phyloP scores from a whole-genome alignment of 495 filamentous ascomycete genomes.

The Neurospora pannonica region DNA sequence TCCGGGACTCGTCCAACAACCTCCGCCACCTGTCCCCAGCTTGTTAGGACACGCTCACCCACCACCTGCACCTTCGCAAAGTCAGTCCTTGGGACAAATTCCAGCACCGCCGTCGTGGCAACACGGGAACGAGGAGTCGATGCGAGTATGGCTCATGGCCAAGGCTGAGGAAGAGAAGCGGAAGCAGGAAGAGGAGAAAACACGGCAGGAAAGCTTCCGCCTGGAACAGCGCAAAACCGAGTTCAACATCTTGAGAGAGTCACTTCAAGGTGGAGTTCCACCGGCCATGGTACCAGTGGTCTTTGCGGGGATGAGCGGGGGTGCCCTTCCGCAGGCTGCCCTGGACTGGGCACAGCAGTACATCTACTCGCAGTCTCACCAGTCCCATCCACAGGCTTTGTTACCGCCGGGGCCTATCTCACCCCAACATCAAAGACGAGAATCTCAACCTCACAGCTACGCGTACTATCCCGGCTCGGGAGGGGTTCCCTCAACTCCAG shows the following conservation, averaged over 20 bases:
- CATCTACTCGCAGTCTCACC: slow-evolving; percentile 42
- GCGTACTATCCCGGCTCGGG: slow-evolving; percentile 33
- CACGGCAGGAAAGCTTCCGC: slow-evolving; percentile 63
- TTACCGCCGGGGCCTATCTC: slow-evolving; percentile 40
- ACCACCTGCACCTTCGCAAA: slow-evolving; percentile 29
- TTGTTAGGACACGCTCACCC: slow-evolving; percentile 25
- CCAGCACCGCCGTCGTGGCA: slow-evolving; percentile 64
- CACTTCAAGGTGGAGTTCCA: slow-evolving; percentile 70
- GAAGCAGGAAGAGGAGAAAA: slow-evolving; percentile 82
- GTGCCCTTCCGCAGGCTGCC: slow-evolving; percentile 41
- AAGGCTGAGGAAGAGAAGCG: slow-evolving; percentile 84
- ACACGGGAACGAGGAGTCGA: slow-evolving; percentile 67
- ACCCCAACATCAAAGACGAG: slow-evolving; percentile 33
- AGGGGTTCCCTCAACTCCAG: slow-evolving; percentile 36
- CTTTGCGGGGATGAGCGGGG: slow-evolving; percentile 73
- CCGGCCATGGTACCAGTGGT: slow-evolving; percentile 82
- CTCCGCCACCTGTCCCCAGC: slow-evolving; percentile 18
- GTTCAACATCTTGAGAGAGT: slow-evolving; percentile 73
- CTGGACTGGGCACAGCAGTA: slow-evolving; percentile 73
- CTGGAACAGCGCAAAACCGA: slow-evolving; percentile 76
- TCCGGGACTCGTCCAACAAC: slow-evolving; percentile 6
- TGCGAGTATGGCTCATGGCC: slow-evolving; percentile 72
- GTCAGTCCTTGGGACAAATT: slow-evolving; percentile 42
- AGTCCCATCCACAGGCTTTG: slow-evolving; percentile 42
- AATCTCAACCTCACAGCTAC: slow-evolving; percentile 33